phyloP scores from a whole-genome alignment of 257 asterid genomes.

The Solanum megistacrolobum region DNA sequence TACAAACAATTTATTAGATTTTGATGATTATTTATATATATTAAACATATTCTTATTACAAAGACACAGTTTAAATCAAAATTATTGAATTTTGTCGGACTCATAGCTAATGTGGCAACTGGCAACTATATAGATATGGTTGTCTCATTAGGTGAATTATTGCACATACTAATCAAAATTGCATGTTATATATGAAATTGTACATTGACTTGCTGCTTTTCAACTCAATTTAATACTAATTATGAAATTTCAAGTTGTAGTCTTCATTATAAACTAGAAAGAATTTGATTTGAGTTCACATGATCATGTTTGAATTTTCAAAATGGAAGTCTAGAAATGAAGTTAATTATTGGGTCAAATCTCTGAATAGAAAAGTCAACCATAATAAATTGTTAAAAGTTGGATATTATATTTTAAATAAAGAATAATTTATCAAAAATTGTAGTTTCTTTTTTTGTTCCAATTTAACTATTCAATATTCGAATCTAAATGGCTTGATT shows the following conservation, averaged over 20 bases:
- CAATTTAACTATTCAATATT: neutral
- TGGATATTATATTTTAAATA: neutral
- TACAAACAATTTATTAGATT: neutral
- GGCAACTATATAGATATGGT: neutral
- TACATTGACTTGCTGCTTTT: neutral
- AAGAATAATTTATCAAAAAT: neutral
- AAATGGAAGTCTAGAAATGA: neutral
- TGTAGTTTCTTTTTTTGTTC: rapidly evolving
- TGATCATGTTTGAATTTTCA: neutral
- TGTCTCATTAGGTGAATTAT: neutral
- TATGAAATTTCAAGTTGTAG: neutral
- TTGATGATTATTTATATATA: neutral
- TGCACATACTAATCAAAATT: neutral
- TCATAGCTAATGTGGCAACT: neutral
- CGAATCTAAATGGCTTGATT: neutral
- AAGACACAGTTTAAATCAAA: rapidly evolving
- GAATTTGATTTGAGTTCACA: neutral
- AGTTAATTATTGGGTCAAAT: neutral
- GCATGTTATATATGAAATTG: neutral
- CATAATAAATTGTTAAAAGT: neutral
- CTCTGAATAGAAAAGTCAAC: neutral
- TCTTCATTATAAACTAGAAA: neutral
- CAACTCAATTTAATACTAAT: neutral
- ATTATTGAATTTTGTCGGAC: neutral
- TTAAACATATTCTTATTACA: neutral